A percentile compares a stretch with the other conserved stretches of the same genome.
Conservation (phyloP, 345 rosid genomes). For the Eucalyptus leucophloia region DNA sequence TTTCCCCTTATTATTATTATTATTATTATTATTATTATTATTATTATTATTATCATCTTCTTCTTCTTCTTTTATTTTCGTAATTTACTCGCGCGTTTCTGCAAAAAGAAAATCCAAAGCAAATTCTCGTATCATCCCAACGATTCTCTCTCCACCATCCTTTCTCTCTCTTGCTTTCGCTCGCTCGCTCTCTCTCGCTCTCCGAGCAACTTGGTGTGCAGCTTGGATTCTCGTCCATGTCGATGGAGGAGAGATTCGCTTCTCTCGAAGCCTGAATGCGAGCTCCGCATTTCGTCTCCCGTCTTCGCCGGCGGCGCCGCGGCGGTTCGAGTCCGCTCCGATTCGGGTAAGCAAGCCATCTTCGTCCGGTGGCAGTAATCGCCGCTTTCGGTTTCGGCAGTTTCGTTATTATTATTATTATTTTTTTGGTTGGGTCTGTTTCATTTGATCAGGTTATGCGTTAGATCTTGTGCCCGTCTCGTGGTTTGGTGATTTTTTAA, state of each 20-base stretch:
- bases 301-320: not conserved
- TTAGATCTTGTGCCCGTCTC: not conserved
- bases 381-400: not conserved
- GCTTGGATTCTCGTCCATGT: not conserved
- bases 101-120: not conserved
- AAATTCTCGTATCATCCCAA: not conserved
- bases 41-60: no score
- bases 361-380: not conserved
- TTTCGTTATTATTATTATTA: not conserved
- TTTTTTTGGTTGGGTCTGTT: not conserved
- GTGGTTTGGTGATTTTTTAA: not conserved
- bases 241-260: not conserved
- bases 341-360: not conserved
- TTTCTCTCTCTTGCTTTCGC: not conserved
- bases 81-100: not conserved
- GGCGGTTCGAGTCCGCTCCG: not conserved
- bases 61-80: not conserved
- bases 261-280: not conserved
- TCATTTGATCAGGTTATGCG: not conserved
- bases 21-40: no score
- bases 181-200: not conserved
- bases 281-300: not conserved
- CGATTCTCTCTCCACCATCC: not conserved
- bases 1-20: not conserved
- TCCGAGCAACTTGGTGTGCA: not conserved